Base-by-base conservation (phyloP, 495 filamentous ascomycete species). In the Pyrenula massariospora region DNA sequence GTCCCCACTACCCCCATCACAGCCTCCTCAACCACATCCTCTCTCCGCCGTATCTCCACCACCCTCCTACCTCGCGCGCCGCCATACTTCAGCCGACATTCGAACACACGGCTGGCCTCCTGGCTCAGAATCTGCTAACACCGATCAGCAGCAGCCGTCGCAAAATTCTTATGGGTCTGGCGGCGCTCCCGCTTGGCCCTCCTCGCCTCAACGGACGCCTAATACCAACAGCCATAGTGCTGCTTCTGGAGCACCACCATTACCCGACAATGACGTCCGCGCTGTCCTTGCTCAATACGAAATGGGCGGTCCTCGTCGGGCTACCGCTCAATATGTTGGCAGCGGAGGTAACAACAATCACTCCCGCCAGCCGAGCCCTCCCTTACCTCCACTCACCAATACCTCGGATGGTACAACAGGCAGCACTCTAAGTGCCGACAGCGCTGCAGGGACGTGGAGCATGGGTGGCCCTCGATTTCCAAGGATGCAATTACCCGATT, bases 11-110 rank as follows among this genome's bases (percentile, higher is more conserved):
- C 81, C 84, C 31, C 80, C 84, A 2, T 79, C 83, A 15, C 85
- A 83, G 57, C 79, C 76, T 49, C 80, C 84, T 20, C 76, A 76
- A 22, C 84, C 85, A 23, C 89, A 94, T 66, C 89, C 89, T 52
- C 75, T 95, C 49, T 81, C 89, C 1, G 77, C 79, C 54, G 84
- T 86, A 20, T 80, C 87, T 24, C 85, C 89, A 23, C 87, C 88
- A 22, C 86, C 88, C 11, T 80, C 83, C 54, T 87, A 84, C 62
- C 74, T 96, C 31, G 79, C 84, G 25, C 84, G 93, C 21, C 84
- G 93, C 49, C 93, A 98, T 69, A 98, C 93, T 1, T 93, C 92
- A 52, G 93, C 93, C 55, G 93, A 98, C 62, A 97, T 98, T 60
- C 87, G 93, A 24, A 83, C 87, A 48, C 86, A 87, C 61, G 88